Base-by-base conservation (phyloP, 805 yeast species). In the Alloascoidea hylecoeti region DNA sequence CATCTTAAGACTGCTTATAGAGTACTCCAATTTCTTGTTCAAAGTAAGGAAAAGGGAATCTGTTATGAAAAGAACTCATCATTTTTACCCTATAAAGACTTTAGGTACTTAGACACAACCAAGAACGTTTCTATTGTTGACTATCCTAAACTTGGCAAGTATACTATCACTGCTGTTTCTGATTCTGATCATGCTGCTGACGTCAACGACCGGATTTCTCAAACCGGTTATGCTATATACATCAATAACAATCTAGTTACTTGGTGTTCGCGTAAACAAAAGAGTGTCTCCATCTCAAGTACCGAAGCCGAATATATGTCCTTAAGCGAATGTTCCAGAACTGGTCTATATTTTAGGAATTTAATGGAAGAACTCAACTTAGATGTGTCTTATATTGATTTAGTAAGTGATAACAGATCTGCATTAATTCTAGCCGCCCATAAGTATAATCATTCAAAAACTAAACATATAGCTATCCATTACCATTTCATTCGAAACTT, bases 241-340 rank as follows among this genome's bases (percentile, higher is more conserved):
- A 6, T 41, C 4, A 39, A 41, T 39, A 37, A 41, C 12, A 17
- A 15, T 23, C n/a, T 23, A 23, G n/a, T n/a, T 23, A 9, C 30
- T n/a, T 23, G 30, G 30, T 9, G 30, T n/a, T 41, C 43, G 12
- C 32, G 15, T 4, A 17, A 36, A 12, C 35, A 32, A 16, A 34
- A 23, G 5, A 2, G 17, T 14, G 36, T 39, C 16, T 35, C 39
- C 5, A 12, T 33, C 9, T 36, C 36, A 9, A 38, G 35, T 16
- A 35, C 42, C n/a, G 43, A 41, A 38, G 17, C 38, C 15, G 39
- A 37, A 35, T 33, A 40, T 14, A n/a, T n/a, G n/a, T n/a, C n/a
- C n/a, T n/a, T n/a, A n/a, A n/a, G n/a, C n/a, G n/a, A n/a, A n/a
- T n/a, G n/a, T n/a, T n/a, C n/a, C n/a, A n/a, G n/a, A n/a, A n/a